These are phyloP conservation scores for Coprinopsis sp. DNA, from an alignment of 768 basidiomycete genomes.

Conservation along the genomic window DNA sequence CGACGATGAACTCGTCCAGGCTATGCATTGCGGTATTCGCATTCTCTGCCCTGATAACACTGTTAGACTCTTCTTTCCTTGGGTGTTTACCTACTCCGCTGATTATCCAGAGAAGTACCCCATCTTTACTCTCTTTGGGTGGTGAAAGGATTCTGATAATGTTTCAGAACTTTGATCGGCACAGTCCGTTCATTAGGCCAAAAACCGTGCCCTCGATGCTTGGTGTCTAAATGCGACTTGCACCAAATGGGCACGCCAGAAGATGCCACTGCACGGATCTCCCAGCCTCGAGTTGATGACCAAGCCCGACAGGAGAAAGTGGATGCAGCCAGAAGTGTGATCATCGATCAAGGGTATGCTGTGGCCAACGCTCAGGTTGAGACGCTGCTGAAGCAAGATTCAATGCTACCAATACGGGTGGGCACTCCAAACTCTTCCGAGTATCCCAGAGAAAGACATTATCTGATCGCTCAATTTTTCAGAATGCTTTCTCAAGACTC, in stretches of 20 bases:
- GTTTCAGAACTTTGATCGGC: background rate
- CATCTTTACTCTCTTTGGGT: background rate
- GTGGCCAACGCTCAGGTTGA: background rate
- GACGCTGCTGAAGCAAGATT: background rate
- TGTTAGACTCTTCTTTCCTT: conserved; percentile 25
- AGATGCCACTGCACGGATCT: background rate
- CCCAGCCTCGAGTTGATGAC: background rate
- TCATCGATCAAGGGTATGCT: background rate
- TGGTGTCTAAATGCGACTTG: background rate
- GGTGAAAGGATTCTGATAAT: background rate
- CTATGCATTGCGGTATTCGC: too few species aligned
- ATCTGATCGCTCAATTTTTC: background rate
- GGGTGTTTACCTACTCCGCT: background rate
- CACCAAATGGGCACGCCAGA: background rate
- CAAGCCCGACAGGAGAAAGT: background rate
- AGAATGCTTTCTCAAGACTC: background rate
- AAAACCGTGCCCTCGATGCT: background rate
- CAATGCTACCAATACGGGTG: background rate
- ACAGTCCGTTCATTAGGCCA: background rate
- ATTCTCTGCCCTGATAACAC: conserved; percentile 59
- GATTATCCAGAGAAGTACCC: background rate
- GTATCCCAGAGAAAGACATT: background rate
- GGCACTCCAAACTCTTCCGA: background rate
- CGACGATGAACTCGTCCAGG: background rate
- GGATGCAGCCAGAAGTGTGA: background rate